These are phyloP conservation scores for Fusarium nurragi DNA, from an alignment of 2,329 filamentous ascomycete genomes.

Conservation along the genomic window DNA sequence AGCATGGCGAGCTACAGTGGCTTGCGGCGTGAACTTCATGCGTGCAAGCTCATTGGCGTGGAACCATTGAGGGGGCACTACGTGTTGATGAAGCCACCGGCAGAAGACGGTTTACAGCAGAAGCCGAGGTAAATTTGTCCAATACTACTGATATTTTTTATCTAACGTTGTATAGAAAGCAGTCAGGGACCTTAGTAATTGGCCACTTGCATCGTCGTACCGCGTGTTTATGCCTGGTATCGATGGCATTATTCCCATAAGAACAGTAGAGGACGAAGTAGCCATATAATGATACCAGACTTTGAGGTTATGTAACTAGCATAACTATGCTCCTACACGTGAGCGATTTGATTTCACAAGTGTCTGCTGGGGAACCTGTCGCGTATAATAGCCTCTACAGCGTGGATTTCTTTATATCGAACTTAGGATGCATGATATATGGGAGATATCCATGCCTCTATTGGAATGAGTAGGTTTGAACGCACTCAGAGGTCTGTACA, in stretches of 20 bases:
- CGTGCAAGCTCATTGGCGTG: not conserved
- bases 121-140: conserved; percentile 6
- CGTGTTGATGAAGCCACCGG: not conserved
- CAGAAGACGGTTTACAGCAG: not conserved
- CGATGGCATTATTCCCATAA: conserved; percentile 24
- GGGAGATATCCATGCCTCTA: too few relatives aligned
- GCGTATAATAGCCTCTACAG: too few relatives aligned
- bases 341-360: too few relatives aligned
- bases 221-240: conserved; percentile 16
- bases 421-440: too few relatives aligned
- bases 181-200: not conserved
- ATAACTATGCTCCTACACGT: too few relatives aligned
- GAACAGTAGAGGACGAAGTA: not conserved
- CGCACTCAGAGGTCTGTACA: too few relatives aligned
- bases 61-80: conserved; percentile 4
- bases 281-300: not conserved
- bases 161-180: not conserved
- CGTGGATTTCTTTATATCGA: too few relatives aligned
- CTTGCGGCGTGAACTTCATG: conserved; percentile 9
- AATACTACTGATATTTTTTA: fast-evolving
- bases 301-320: too few relatives aligned
- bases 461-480: too few relatives aligned
- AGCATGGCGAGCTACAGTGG: conserved; percentile 17
- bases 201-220: conserved; percentile 25
- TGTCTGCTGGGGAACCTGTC: too few relatives aligned